Percentiles rank a stretch among this genome's conserved stretches.
These are phyloP conservation scores for Aspergillus biplanus DNA, from an alignment of 495 filamentous ascomycete genomes.

Conservation along the genomic window DNA sequence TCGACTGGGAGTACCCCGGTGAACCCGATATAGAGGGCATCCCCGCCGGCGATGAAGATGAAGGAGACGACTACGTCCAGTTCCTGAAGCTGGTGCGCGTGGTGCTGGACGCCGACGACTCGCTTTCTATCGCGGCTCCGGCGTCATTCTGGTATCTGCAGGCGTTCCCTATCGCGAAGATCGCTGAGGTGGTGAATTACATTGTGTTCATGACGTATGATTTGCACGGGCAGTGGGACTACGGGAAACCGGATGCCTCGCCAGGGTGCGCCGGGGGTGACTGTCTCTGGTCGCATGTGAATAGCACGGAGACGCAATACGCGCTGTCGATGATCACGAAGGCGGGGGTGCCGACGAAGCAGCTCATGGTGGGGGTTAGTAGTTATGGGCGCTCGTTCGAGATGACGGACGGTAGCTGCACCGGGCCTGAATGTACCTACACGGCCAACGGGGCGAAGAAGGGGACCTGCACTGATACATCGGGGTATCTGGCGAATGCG, in stretches of 20 bases:
- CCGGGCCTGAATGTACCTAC: slow-evolving; percentile 10
- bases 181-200: slow-evolving; percentile 31
- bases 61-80: slow-evolving; percentile 21
- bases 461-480: slow-evolving; percentile 22
- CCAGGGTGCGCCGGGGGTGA: slow-evolving; percentile 39
- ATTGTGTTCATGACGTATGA: slow-evolving; percentile 44
- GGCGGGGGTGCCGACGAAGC: slow-evolving; percentile 43
- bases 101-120: not conserved
- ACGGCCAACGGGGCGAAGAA: slow-evolving; percentile 10
- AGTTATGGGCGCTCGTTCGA: slow-evolving; percentile 31
- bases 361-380: slow-evolving; percentile 41
- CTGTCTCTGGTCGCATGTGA: slow-evolving; percentile 46
- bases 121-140: slow-evolving; percentile 26
- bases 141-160: slow-evolving; percentile 38
- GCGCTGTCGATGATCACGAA: slow-evolving; percentile 54
- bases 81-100: slow-evolving; percentile 25
- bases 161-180: slow-evolving; percentile 31
- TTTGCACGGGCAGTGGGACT: slow-evolving; percentile 38
- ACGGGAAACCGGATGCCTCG: slow-evolving; percentile 22
- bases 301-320: slow-evolving; percentile 42
- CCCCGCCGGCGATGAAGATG: slow-evolving; percentile 30
- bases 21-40: slow-evolving; percentile 45
- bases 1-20: slow-evolving; percentile 46
- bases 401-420: slow-evolving; percentile 21
- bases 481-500: slow-evolving; percentile 34